These are phyloP conservation scores for Aureobasidium sp. DNA, from an alignment of 2,329 filamentous ascomycete genomes.

Conservation along the genomic window DNA sequence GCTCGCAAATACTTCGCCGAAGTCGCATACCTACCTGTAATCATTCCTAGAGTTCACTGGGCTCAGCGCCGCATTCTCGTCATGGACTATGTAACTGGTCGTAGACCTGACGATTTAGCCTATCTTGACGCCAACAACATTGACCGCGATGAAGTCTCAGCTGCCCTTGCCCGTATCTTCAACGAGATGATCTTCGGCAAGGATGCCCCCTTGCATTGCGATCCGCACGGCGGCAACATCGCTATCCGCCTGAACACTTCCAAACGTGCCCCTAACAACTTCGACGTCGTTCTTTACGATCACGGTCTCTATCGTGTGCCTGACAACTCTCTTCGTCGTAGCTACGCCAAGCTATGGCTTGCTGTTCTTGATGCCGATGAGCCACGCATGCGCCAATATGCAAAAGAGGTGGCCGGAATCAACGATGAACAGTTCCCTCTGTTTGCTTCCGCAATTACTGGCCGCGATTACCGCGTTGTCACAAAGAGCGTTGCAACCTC, in stretches of 20 bases:
- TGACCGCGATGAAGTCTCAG: conserved; percentile 90
- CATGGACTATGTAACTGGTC: conserved; percentile 87
- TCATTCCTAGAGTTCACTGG: conserved; percentile 87
- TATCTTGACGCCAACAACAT: conserved; percentile 82
- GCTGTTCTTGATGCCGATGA: conserved; percentile 89
- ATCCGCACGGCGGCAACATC: conserved; percentile 93
- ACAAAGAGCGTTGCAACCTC: conserved; percentile 48
- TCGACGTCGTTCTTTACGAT: conserved; percentile 93
- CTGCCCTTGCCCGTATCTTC: conserved; percentile 82
- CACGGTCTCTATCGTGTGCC: conserved; percentile 96
- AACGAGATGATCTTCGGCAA: conserved; percentile 99
- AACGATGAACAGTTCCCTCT: conserved; percentile 85
- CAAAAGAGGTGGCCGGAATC: conserved; percentile 80
- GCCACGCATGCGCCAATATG: conserved; percentile 75
- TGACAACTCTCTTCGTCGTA: conserved; percentile 64
- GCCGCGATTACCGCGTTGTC: conserved; percentile 77
- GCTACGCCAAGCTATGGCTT: conserved; percentile 95
- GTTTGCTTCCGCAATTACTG: conserved; percentile 93
- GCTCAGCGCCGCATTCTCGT: conserved; percentile 82
- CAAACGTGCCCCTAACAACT: conserved; percentile 58
- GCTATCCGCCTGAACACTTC: conserved; percentile 71
- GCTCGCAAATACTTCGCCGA: conserved; percentile 73
- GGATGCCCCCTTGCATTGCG: conserved; percentile 84
- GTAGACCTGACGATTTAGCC: conserved; percentile 77
- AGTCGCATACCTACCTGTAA: conserved; percentile 65